Evolutionary conservation across 1,284 basidiomycete genomes (phyloP).

Genomic region (Rhizoctonia solani): DNA sequence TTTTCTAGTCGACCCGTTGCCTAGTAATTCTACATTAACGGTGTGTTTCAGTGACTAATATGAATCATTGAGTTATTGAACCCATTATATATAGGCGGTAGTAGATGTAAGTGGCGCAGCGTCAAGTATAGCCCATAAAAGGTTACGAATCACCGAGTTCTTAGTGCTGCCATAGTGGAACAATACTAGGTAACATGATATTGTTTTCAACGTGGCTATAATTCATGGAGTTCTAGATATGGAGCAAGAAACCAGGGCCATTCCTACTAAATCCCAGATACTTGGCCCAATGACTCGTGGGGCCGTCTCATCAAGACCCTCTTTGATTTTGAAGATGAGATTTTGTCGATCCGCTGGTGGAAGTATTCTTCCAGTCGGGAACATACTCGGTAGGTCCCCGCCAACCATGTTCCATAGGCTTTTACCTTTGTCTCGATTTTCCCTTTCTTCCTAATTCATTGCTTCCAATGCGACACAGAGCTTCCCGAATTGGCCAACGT

Average conservation of each 20-base stretch:
- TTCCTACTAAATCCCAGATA: background rate
- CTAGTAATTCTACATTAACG: slow-evolving; percentile 6
- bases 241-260: slow-evolving; percentile 21
- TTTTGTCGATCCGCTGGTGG: background rate
- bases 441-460: background rate
- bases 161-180: slow-evolving; percentile 33
- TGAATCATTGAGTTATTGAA: background rate
- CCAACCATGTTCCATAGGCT: no score
- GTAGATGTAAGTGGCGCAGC: slow-evolving; percentile 12
- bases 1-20: slow-evolving; percentile 16
- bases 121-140: background rate
- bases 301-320: background rate
- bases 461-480: background rate
- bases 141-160: background rate
- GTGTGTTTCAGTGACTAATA: background rate
- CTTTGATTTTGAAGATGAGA: slow-evolving; percentile 10
- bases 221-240: slow-evolving; percentile 6
- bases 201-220: background rate
- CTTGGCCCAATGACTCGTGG: slow-evolving; percentile 1
- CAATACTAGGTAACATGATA: slow-evolving; percentile 11
- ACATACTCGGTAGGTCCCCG: slow-evolving; percentile 19
- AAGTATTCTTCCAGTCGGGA: slow-evolving; percentile 4
- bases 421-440: background rate
- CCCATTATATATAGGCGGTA: slow-evolving; percentile 2
- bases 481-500: slow-evolving; percentile 23